phyloP scores from a whole-genome alignment of 2,329 filamentous ascomycete genomes.

The Aureobasidium subglaciale region DNA sequence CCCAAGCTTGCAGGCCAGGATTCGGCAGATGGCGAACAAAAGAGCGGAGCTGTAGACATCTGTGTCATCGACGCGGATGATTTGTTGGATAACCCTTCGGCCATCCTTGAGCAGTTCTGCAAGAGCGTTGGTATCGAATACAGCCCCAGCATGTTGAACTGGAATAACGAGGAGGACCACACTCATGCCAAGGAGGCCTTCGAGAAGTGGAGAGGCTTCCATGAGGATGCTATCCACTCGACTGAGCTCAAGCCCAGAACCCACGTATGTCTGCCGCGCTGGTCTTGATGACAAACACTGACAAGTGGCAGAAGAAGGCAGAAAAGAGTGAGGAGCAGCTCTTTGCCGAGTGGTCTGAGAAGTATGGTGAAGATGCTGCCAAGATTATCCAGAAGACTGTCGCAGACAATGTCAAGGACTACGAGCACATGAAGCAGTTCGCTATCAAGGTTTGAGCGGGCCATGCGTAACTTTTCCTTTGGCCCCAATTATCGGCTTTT shows the following conservation, averaged over 20 bases:
- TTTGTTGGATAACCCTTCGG: conserved; percentile 74
- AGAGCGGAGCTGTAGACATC: conserved; percentile 48
- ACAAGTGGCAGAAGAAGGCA: conserved; percentile 47
- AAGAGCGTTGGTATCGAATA: conserved; percentile 72
- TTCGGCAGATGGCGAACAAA: conserved; percentile 20
- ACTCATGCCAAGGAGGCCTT: conserved; percentile 64
- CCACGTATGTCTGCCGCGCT: conserved; percentile 42
- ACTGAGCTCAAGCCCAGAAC: conserved; percentile 64
- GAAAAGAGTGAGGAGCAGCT: conserved; percentile 58
- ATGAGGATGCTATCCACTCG: conserved; percentile 87
- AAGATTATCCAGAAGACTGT: conserved; percentile 64
- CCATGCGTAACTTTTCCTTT: background rate
- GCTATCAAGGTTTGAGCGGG: conserved; percentile 46
- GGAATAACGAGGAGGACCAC: conserved; percentile 71
- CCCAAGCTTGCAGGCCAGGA: conserved; percentile 50
- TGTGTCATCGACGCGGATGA: conserved; percentile 93
- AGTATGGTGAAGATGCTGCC: conserved; percentile 65
- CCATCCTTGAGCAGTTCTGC: conserved; percentile 73
- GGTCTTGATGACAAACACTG: conserved; percentile 1
- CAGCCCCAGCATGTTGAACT: conserved; percentile 69
- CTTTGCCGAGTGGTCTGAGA: conserved; percentile 63
- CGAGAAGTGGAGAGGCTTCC: conserved; percentile 96
- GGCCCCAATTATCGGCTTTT: background rate
- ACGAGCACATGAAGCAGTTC: conserved; percentile 77
- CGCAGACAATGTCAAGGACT: conserved; percentile 63